Evolutionary conservation across 352 stramenopile species (phyloP).

Genomic region (Pythium angustatum): DNA sequence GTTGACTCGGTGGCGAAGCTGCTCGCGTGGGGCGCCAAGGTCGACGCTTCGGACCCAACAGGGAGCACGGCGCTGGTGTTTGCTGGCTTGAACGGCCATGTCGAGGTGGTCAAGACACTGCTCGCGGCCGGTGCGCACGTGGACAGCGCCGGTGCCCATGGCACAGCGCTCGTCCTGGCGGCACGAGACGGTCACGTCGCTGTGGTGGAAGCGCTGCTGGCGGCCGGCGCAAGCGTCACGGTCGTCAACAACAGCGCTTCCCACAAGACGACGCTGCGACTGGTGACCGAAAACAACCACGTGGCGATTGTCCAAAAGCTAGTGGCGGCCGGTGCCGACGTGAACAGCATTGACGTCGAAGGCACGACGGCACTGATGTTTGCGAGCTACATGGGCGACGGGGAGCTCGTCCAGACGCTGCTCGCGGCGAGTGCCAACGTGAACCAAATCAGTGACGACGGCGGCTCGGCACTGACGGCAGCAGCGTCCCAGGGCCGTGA

Average conservation of each 20-base stretch:
- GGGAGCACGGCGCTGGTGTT: neutral
- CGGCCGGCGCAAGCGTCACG: neutral
- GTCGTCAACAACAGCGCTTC: neutral
- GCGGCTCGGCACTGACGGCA: constrained; percentile 30
- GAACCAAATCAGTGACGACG: constrained; percentile 22
- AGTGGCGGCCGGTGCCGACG: neutral
- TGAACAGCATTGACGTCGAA: neutral
- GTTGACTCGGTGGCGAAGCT: too few relatives aligned
- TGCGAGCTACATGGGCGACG: neutral
- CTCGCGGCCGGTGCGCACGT: neutral
- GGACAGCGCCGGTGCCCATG: neutral
- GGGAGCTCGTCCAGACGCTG: constrained; percentile 2
- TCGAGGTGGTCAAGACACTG: neutral
- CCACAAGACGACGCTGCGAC: too few relatives aligned
- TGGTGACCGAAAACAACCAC: neutral
- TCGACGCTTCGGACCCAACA: neutral
- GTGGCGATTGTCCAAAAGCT: neutral
- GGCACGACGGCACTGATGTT: neutral
- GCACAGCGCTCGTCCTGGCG: constrained; percentile 2
- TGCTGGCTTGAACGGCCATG: neutral
- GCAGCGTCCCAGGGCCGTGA: constrained; percentile 31
- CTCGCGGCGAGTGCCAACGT: constrained; percentile 26
- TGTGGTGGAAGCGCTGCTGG: neutral
- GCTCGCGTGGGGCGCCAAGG: neutral
- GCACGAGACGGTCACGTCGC: neutral